phyloP scores from a whole-genome alignment of 306 rosid species.

The Echinosophora koreensis region DNA sequence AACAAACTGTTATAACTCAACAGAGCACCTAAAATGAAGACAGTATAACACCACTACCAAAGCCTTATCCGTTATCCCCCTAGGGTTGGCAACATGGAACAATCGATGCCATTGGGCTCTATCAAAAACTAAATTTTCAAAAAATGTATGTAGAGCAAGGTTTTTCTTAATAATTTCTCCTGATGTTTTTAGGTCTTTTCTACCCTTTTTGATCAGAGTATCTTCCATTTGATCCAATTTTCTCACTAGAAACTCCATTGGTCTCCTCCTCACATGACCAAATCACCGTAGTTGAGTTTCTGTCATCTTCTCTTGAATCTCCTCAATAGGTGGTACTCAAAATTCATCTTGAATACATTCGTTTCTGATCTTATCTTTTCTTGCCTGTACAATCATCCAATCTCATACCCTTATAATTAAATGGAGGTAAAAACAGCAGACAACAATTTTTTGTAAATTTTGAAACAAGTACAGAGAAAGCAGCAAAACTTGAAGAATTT shows the following conservation, averaged over 20 bases:
- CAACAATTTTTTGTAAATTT: background rate
- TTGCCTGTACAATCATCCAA: constrained; percentile 14
- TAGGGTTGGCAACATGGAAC: background rate
- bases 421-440: constrained; percentile 4
- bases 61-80: background rate
- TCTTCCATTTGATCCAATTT: constrained; percentile 3
- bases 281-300: constrained; percentile 5
- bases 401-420: background rate
- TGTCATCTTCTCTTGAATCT: background rate
- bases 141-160: background rate
- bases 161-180: background rate
- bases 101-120: background rate
- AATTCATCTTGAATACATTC: background rate
- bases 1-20: background rate
- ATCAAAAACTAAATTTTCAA: background rate
- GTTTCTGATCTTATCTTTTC: constrained; percentile 6
- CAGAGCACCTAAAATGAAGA: constrained; percentile 15
- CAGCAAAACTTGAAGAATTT: constrained; percentile 26
- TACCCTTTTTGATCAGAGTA: background rate
- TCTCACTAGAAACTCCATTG: background rate
- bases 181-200: background rate
- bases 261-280: background rate
- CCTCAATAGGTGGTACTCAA: background rate
- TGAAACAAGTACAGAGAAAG: constrained; percentile 16
- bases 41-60: background rate